These are phyloP conservation scores for Aspergillaceae sp. DNA, from an alignment of 2,329 filamentous ascomycete species.

Conservation along the genomic window DNA sequence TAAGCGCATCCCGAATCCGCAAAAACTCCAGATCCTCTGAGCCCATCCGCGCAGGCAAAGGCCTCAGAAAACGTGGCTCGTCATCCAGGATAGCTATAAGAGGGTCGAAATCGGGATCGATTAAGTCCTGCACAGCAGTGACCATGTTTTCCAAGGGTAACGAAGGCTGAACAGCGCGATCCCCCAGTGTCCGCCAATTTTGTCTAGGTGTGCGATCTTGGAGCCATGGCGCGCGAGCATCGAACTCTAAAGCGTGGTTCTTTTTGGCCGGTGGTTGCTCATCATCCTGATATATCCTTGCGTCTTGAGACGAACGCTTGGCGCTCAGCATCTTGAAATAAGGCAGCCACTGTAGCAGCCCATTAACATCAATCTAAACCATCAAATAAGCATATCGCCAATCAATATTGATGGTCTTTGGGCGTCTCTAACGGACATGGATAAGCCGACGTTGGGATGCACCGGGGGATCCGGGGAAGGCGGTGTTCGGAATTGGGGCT, in stretches of 20 bases:
- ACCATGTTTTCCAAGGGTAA: constrained; percentile 32
- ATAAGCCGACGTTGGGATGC: background rate
- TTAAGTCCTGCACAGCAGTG: constrained; percentile 28
- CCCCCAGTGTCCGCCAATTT: constrained; percentile 21
- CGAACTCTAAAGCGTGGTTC: constrained; percentile 19
- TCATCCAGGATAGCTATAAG: constrained; percentile 30
- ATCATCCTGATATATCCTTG: constrained; percentile 3
- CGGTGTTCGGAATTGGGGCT: constrained; percentile 19
- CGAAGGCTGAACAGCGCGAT: constrained; percentile 21
- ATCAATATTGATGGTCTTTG: no score
- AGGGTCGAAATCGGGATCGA: constrained; percentile 32
- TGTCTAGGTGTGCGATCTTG: constrained; percentile 17
- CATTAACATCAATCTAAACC: background rate
- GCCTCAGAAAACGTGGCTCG: constrained; percentile 59
- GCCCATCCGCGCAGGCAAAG: constrained; percentile 63
- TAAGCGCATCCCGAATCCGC: constrained; percentile 68
- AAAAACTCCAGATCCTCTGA: constrained; percentile 72
- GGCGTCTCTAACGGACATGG: no score
- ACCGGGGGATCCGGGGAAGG: constrained; percentile 11
- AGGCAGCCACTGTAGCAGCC: constrained; percentile 9
- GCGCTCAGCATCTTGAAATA: constrained; percentile 13
- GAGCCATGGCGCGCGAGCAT: constrained; percentile 25
- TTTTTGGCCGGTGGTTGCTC: constrained; percentile 14
- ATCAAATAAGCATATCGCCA: background rate
- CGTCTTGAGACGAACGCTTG: constrained; percentile 21